phyloP scores from a whole-genome alignment of 176 grass and related monocot genomes.

The Ampelocalamus luodianensis region DNA sequence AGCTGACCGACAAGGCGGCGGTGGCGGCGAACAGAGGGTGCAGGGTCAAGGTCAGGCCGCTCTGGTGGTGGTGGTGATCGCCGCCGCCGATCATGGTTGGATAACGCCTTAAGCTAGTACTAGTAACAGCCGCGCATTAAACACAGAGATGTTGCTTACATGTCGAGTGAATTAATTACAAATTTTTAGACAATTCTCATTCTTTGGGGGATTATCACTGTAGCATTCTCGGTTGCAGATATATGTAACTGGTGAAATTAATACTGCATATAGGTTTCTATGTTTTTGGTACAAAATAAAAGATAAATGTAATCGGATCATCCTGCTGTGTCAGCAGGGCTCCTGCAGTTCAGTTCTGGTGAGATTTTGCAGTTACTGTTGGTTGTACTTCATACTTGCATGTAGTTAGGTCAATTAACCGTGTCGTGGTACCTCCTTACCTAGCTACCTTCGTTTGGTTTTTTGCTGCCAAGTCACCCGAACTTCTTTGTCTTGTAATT shows the following conservation, averaged over 20 bases:
- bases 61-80: slow-evolving; percentile 60
- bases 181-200: background rate
- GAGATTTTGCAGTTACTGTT: too few species aligned
- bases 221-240: background rate
- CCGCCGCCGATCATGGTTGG: background rate
- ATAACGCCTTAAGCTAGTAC: background rate
- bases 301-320: background rate
- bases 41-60: slow-evolving; percentile 53
- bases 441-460: too few species aligned
- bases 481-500: too few species aligned
- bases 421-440: too few species aligned
- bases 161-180: background rate
- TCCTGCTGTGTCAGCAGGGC: too few species aligned
- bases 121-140: background rate
- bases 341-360: too few species aligned
- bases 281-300: background rate
- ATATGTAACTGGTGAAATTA: too few species aligned
- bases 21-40: slow-evolving; percentile 20
- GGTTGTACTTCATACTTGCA: too few species aligned
- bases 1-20: slow-evolving; percentile 37
- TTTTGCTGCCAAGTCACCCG: too few species aligned
- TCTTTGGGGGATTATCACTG: background rate
- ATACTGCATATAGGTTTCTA: background rate
- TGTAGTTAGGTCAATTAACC: too few species aligned
- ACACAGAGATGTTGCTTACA: background rate